phyloP scores from a whole-genome alignment of 148 eudicot genomes.

The Rhododendron simsii region DNA sequence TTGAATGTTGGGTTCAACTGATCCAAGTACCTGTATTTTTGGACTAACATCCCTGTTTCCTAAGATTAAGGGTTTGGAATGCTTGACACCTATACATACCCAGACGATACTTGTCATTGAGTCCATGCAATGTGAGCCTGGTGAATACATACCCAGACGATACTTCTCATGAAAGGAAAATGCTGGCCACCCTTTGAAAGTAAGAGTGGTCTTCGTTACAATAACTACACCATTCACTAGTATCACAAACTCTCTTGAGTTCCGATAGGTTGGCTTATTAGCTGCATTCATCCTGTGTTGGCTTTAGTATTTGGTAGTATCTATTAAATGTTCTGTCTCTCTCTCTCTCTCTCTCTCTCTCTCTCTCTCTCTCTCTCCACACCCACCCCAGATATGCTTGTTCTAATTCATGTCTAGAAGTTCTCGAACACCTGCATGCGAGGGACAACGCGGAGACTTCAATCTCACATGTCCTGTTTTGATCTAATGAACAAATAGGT shows the following conservation, averaged over 20 bases:
- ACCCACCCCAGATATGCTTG: not conserved
- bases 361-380: not conserved
- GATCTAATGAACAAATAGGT: not conserved
- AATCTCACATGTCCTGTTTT: not conserved
- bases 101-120: not conserved
- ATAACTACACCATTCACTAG: not conserved
- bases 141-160: too few relatives aligned
- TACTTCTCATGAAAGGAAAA: not conserved
- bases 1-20: too few relatives aligned
- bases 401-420: not conserved
- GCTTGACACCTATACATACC: not conserved
- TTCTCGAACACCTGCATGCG: not conserved
- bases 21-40: too few relatives aligned
- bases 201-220: not conserved
- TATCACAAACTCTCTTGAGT: not conserved
- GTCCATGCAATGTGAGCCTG: not conserved
- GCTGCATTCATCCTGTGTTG: not conserved
- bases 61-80: not conserved
- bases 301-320: not conserved
- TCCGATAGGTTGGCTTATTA: not conserved
- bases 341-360: not conserved
- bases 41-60: not conserved
- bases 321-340: not conserved
- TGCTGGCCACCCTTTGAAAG: not conserved
- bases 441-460: not conserved